phyloP scores from a whole-genome alignment of 768 basidiomycete genomes.

The Chiua virens region DNA sequence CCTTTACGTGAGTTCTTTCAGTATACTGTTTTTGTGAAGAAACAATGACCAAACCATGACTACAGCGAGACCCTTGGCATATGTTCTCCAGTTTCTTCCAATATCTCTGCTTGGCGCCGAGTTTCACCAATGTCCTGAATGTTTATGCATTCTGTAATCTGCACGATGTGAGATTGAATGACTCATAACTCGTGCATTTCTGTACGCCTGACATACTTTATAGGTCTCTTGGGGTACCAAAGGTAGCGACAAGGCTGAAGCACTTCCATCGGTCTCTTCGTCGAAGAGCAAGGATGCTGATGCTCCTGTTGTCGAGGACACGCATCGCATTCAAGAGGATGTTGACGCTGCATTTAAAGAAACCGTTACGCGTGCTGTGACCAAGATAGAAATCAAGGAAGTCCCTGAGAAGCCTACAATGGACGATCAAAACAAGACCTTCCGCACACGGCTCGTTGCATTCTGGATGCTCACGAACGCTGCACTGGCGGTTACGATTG shows the following conservation, averaged over 20 bases:
- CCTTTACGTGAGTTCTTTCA: slow-evolving; percentile 64
- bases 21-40: not conserved
- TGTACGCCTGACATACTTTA: not conserved
- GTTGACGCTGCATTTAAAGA: slow-evolving; percentile 91
- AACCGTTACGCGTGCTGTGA: slow-evolving; percentile 84
- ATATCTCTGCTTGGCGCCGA: slow-evolving; percentile 86
- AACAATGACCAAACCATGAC: slow-evolving; percentile 5
- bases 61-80: slow-evolving; percentile 94
- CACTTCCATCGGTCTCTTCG: slow-evolving; percentile 85
- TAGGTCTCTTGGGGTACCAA: slow-evolving; percentile 94
- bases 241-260: slow-evolving; percentile 92
- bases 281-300: slow-evolving; percentile 76
- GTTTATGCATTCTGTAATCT: slow-evolving; percentile 98
- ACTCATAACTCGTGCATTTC: not conserved
- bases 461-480: slow-evolving; percentile 81
- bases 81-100: slow-evolving; percentile 94
- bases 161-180: slow-evolving; percentile 65
- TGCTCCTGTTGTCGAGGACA: slow-evolving; percentile 81
- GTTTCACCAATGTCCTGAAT: slow-evolving; percentile 93
- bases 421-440: slow-evolving; percentile 91
- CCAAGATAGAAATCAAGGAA: slow-evolving; percentile 68
- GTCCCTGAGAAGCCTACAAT: slow-evolving; percentile 73
- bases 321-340: slow-evolving; percentile 79
- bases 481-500: slow-evolving; percentile 67
- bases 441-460: slow-evolving; percentile 85